A percentile compares a stretch with the other conserved stretches of the same genome.
These are phyloP conservation scores for Zygotorulaspora sp. DNA, from an alignment of 805 yeast genomes.

Conservation along the genomic window DNA sequence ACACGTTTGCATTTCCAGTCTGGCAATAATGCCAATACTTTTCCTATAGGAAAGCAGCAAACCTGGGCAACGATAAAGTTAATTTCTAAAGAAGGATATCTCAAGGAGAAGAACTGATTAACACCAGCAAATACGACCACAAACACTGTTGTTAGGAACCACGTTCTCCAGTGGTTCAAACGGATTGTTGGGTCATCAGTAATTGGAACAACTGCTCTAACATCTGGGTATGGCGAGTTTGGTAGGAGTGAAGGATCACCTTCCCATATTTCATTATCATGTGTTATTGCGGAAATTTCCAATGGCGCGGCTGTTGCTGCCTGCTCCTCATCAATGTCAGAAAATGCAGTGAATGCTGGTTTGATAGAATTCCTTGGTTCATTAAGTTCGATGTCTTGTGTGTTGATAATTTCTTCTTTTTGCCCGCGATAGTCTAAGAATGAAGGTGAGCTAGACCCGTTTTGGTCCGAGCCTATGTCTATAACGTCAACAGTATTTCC, in stretches of 20 bases:
- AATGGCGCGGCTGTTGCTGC: conserved; percentile 1
- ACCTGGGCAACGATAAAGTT: conserved; percentile 51
- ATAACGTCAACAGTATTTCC: background rate
- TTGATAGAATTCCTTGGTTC: background rate
- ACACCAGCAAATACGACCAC: conserved; percentile 53
- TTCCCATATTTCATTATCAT: conserved; percentile 19
- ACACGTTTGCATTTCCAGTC: conserved; percentile 34
- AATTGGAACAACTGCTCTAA: conserved; percentile 53
- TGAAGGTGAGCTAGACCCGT: background rate
- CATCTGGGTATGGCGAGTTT: conserved; percentile 46
- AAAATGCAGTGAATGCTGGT: background rate
- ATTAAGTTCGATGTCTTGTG: background rate
- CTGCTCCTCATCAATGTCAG: background rate
- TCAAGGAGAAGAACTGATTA: conserved; percentile 51
- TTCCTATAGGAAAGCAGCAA: conserved; percentile 52
- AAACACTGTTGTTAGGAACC: conserved; percentile 48
- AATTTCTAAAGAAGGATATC: conserved; percentile 47
- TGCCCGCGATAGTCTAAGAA: background rate
- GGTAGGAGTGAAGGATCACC: conserved; percentile 23
- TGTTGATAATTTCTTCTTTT: background rate
- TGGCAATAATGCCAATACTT: conserved; percentile 40
- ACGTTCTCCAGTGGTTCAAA: conserved; percentile 52
- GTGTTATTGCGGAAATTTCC: background rate
- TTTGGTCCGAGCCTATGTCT: background rate
- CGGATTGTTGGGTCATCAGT: conserved; percentile 47